phyloP scores from a whole-genome alignment of 257 asterid genomes.

The Salvia splendens region DNA sequence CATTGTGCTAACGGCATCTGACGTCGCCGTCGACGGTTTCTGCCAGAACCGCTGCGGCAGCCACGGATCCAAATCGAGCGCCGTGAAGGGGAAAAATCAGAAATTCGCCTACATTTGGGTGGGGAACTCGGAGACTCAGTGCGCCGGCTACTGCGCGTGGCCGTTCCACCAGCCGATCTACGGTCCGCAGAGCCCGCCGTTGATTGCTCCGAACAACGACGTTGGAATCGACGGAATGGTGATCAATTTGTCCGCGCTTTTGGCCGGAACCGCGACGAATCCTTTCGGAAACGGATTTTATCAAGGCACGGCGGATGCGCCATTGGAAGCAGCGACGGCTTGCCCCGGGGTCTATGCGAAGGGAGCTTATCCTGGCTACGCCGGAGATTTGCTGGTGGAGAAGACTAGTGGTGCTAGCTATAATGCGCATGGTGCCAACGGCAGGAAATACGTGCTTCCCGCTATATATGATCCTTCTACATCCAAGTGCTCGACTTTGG shows the following conservation, averaged over 20 bases:
- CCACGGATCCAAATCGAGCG: conserved; percentile 46
- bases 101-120: no score
- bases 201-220: conserved; percentile 71
- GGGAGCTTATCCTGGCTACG: conserved; percentile 80
- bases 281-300: conserved; percentile 75
- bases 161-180: conserved; percentile 27
- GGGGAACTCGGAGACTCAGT: no score
- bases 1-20: conserved; percentile 47
- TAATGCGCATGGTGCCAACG: conserved; percentile 64
- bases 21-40: conserved; percentile 42
- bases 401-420: conserved; percentile 66
- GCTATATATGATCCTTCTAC: conserved; percentile 68
- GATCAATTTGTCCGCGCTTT: conserved; percentile 53
- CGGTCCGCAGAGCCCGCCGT: conserved; percentile 74
- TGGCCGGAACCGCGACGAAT: conserved; percentile 71
- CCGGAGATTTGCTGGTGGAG: conserved; percentile 68
- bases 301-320: conserved; percentile 66
- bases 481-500: conserved; percentile 60
- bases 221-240: conserved; percentile 69
- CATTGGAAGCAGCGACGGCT: conserved; percentile 71
- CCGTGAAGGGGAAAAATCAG: conserved; percentile 31
- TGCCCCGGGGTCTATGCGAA: conserved; percentile 76
- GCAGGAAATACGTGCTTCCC: conserved; percentile 65
- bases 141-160: no score
- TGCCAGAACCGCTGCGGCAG: conserved; percentile 63